phyloP scores from a whole-genome alignment of 225 moss, liverwort and hornwort species.

The Marchantia paleacea region DNA sequence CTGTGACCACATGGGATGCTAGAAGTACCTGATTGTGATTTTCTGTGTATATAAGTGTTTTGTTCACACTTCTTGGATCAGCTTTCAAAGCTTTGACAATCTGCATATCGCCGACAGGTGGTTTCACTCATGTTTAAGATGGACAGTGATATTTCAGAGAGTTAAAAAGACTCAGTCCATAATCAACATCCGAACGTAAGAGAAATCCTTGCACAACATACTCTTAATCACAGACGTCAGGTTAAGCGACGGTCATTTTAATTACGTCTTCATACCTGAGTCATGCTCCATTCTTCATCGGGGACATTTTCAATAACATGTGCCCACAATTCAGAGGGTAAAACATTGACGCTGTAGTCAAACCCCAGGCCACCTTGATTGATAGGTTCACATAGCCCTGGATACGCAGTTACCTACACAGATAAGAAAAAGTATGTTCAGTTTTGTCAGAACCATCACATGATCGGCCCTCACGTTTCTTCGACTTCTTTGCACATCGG shows the following conservation, averaged over 20 bases:
- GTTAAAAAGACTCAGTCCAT: background rate
- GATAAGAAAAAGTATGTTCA: background rate
- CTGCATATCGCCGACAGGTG: conserved; percentile 38
- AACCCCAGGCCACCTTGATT: conserved; percentile 90
- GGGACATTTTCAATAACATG: conserved; percentile 64
- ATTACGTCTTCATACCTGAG: conserved; percentile 44
- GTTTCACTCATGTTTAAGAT: no score
- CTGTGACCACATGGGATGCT: background rate
- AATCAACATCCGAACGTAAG: background rate
- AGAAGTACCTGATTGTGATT: conserved; percentile 86
- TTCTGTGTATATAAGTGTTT: conserved; percentile 70
- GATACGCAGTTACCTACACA: conserved; percentile 84
- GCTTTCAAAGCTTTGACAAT: conserved; percentile 62
- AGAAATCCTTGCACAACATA: background rate
- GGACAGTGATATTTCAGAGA: no score
- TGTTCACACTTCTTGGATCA: conserved; percentile 45
- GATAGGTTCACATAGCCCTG: conserved; percentile 71
- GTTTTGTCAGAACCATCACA: background rate
- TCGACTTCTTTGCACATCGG: no score
- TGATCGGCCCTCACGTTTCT: no score
- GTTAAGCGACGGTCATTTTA: background rate
- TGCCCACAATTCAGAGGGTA: conserved; percentile 90
- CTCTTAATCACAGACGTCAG: no score
- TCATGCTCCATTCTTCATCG: conserved; percentile 81
- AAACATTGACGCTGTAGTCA: conserved; percentile 78